phyloP scores from a whole-genome alignment of 805 yeast genomes.

The Jamesozyma lodderae region DNA sequence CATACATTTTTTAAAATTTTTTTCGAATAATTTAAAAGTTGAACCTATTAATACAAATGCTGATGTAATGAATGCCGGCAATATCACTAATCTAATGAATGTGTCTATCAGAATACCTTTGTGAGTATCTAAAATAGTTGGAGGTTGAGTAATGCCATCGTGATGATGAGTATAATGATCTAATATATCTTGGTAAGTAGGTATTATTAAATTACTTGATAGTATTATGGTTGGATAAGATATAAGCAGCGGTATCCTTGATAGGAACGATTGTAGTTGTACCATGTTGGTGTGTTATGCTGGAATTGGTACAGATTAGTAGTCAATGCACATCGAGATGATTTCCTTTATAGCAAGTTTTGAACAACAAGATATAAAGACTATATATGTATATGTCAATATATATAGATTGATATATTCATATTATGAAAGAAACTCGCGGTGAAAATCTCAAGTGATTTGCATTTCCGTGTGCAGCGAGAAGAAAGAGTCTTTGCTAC shows the following conservation, averaged over 20 bases:
- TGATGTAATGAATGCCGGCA: slow-evolving; percentile 19
- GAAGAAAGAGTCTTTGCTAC: too few relatives aligned
- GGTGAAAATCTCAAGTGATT: too few relatives aligned
- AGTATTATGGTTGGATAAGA: slow-evolving; percentile 28
- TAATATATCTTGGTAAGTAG: slow-evolving; percentile 7
- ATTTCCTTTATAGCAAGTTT: too few relatives aligned
- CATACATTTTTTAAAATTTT: slow-evolving; percentile 1
- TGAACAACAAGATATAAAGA: too few relatives aligned
- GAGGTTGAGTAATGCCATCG: not conserved
- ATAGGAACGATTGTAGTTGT: slow-evolving; percentile 12
- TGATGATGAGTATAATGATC: not conserved
- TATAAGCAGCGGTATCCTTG: slow-evolving; percentile 25
- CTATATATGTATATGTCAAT: not conserved
- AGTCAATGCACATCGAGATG: too few relatives aligned
- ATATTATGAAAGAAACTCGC: too few relatives aligned
- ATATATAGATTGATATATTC: too few relatives aligned
- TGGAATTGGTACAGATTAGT: too few relatives aligned
- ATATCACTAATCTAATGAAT: slow-evolving; percentile 7
- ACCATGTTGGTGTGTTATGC: too few relatives aligned
- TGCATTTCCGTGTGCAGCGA: too few relatives aligned
- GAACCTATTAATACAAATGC: slow-evolving; percentile 11
- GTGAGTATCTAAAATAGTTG: not conserved
- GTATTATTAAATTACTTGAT: slow-evolving; percentile 22
- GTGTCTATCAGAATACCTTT: not conserved
- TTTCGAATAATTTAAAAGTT: slow-evolving; percentile 2